Conservation (phyloP, 2,329 filamentous ascomycete genomes). For the Ceratocystis smalleyi region DNA sequence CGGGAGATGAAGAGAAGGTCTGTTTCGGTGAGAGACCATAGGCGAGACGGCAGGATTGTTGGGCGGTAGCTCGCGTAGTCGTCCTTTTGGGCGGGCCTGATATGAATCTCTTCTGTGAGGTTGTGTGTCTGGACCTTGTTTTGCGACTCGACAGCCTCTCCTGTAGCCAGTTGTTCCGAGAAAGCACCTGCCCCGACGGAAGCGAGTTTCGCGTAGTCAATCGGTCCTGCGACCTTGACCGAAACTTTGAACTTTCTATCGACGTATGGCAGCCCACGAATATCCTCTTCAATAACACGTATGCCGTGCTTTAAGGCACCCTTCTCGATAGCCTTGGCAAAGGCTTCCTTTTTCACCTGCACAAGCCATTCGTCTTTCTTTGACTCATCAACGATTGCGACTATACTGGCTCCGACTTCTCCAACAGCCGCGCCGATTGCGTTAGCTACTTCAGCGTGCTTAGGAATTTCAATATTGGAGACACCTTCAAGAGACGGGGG, state of each 20-base stretch:
- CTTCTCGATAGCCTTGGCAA: slow-evolving; percentile 18
- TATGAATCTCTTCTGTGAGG: not conserved
- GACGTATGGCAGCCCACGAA: slow-evolving; percentile 19
- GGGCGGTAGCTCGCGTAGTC: slow-evolving; percentile 33
- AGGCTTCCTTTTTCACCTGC: slow-evolving; percentile 17
- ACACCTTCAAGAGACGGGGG: slow-evolving; percentile 18
- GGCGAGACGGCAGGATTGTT: slow-evolving; percentile 23
- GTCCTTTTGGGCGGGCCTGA: slow-evolving; percentile 17
- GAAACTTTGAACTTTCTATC: slow-evolving; percentile 19
- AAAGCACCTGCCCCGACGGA: slow-evolving; percentile 11
- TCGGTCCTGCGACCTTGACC: slow-evolving; percentile 18
- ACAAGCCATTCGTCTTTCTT: slow-evolving; percentile 17
- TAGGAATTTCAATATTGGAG: slow-evolving; percentile 17
- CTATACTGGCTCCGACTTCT: slow-evolving; percentile 18
- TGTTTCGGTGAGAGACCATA: slow-evolving; percentile 19
- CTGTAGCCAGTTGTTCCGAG: not conserved
- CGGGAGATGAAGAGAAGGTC: slow-evolving; percentile 20
- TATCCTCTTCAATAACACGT: slow-evolving; percentile 19
- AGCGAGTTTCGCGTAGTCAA: slow-evolving; percentile 18
- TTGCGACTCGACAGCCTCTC: not conserved
- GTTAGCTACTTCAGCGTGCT: slow-evolving; percentile 20
- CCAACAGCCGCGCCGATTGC: slow-evolving; percentile 20
- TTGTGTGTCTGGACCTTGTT: not conserved
- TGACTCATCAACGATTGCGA: slow-evolving; percentile 18
- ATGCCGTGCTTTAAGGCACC: slow-evolving; percentile 16